Conservation (phyloP, 441 rosid species). For the Omphalea diandra region DNA sequence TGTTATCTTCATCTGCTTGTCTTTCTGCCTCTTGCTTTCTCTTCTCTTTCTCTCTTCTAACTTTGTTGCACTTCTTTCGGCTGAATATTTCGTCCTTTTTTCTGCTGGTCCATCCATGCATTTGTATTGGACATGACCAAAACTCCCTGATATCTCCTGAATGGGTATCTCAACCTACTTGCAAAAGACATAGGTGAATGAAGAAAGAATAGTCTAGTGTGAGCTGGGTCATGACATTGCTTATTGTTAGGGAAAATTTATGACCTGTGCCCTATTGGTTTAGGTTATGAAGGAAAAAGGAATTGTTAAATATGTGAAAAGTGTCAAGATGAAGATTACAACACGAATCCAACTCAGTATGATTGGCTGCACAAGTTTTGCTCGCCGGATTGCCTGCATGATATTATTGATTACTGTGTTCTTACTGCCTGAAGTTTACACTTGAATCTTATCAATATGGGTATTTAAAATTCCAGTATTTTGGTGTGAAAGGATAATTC, state of each 20-base stretch:
- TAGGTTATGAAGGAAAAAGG: not conserved
- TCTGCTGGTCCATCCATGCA: not conserved
- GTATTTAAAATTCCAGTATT: not conserved
- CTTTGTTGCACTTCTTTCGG: not conserved
- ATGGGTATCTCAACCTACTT: not conserved
- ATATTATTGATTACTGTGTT: no score
- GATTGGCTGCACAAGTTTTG: not conserved
- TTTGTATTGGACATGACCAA: not conserved
- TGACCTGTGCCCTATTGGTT: not conserved
- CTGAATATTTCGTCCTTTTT: not conserved
- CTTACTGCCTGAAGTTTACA: no score
- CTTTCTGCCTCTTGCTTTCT: no score
- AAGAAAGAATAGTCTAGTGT: not conserved
- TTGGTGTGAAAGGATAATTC: not conserved
- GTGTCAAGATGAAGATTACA: not conserved
- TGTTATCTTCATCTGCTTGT: not conserved
- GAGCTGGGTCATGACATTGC: not conserved
- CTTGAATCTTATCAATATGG: not conserved
- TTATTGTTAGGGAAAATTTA: not conserved
- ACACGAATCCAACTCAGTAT: not conserved
- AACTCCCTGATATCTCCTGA: not conserved
- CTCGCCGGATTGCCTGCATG: no score
- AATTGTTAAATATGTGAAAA: not conserved
- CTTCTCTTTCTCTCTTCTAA: not conserved
- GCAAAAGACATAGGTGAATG: not conserved